Conservation (phyloP, 1,284 basidiomycete species). For the Ustilago tritici region DNA sequence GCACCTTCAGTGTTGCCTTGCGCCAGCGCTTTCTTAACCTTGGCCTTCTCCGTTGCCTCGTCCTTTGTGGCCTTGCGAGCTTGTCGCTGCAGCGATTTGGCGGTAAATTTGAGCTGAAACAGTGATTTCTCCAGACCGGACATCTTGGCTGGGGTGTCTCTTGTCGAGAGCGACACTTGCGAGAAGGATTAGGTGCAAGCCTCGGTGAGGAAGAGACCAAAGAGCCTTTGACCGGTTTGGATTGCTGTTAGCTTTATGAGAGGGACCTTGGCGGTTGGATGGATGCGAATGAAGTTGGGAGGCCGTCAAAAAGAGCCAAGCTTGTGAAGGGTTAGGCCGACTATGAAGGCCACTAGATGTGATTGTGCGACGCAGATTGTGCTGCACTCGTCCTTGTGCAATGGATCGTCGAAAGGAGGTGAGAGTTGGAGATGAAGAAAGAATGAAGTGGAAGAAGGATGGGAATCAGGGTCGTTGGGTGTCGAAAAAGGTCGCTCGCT, state of each 20-base stretch:
- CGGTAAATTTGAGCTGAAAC: constrained; percentile 69
- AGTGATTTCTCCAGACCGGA: constrained; percentile 62
- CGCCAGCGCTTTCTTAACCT: constrained; percentile 79
- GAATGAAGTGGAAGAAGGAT: neutral
- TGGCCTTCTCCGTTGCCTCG: constrained; percentile 66
- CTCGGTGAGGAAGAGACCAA: too few species aligned
- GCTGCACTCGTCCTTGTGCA: neutral
- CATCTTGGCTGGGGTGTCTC: constrained; percentile 17
- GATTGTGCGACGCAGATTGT: neutral
- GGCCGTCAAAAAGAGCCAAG: neutral
- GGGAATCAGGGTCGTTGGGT: neutral
- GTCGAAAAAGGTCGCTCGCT: neutral
- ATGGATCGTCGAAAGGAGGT: neutral
- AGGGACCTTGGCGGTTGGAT: neutral
- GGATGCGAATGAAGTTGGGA: neutral
- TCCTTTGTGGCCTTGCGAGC: constrained; percentile 67
- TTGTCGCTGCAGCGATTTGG: constrained; percentile 68
- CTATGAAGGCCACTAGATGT: neutral
- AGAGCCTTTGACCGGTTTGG: too few species aligned
- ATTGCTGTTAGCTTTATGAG: neutral
- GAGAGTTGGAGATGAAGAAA: neutral
- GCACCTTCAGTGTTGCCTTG: constrained; percentile 98
- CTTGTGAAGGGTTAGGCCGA: neutral
- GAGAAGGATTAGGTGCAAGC: too few species aligned
- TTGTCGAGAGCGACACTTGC: too few species aligned